phyloP scores from a whole-genome alignment of 805 yeast species.

The Hanseniaspora meyeri region DNA sequence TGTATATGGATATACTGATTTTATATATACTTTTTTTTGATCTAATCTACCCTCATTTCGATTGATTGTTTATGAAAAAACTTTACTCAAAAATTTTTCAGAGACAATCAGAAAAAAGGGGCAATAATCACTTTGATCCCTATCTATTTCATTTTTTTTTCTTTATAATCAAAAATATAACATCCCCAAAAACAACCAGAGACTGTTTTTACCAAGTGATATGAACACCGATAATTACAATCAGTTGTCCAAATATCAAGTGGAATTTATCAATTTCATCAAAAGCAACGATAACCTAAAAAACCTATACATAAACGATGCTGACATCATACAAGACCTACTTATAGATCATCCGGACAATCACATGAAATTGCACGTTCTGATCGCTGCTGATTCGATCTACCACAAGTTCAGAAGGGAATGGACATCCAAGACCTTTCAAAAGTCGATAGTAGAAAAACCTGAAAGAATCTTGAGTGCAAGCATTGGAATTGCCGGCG shows the following conservation, averaged over 20 bases:
- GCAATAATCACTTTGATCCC: too few species aligned
- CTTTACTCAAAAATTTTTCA: too few species aligned
- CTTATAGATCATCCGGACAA: slow-evolving; percentile 22
- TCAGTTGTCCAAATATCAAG: not conserved
- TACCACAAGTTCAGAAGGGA: slow-evolving; percentile 61
- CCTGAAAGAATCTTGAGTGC: slow-evolving; percentile 70
- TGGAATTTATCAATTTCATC: slow-evolving; percentile 9
- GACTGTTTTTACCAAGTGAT: too few species aligned
- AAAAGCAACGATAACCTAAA: slow-evolving; percentile 9
- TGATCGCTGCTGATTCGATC: slow-evolving; percentile 57
- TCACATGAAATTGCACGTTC: slow-evolving; percentile 41
- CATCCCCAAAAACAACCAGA: too few species aligned
- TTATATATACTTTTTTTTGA: too few species aligned
- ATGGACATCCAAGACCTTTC: slow-evolving; percentile 62
- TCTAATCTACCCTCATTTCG: too few species aligned
- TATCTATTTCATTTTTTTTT: too few species aligned
- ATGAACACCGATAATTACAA: not conserved
- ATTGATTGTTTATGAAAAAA: too few species aligned
- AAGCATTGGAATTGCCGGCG: slow-evolving; percentile 68
- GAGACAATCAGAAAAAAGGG: too few species aligned
- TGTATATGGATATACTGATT: too few species aligned
- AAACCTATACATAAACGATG: not conserved
- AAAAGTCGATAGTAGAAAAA: slow-evolving; percentile 62
- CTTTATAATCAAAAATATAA: too few species aligned
- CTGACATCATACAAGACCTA: not conserved